Evolutionary conservation across 2,329 filamentous ascomycete genomes (phyloP).

Genomic region (Dothideomycetes sp.): DNA sequence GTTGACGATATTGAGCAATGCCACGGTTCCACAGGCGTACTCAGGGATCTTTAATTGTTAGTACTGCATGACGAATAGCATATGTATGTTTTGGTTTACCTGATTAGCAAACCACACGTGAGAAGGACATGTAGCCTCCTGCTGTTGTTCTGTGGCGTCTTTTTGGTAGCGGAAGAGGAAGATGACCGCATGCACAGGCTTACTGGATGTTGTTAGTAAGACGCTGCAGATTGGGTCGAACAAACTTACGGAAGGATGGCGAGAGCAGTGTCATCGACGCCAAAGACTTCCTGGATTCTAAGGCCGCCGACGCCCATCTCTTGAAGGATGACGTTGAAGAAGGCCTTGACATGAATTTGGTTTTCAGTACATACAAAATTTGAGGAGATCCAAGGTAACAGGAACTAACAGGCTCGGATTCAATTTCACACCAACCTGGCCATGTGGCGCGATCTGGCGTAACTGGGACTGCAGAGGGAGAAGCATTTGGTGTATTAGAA

Average conservation of each 20-base stretch:
- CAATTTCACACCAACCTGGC: slow-evolving; percentile 72
- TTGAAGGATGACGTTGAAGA: slow-evolving; percentile 72
- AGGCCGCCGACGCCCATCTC: slow-evolving; percentile 68
- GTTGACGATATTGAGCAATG: slow-evolving; percentile 87
- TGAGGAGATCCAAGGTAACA: not conserved
- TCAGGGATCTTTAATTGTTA: slow-evolving; percentile 51
- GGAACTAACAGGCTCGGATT: slow-evolving; percentile 69
- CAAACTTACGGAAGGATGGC: slow-evolving; percentile 50
- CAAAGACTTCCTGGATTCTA: slow-evolving; percentile 67
- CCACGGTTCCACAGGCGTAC: slow-evolving; percentile 87
- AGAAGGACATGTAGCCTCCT: slow-evolving; percentile 46
- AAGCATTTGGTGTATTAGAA: slow-evolving; percentile 19
- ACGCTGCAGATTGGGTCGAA: not conserved
- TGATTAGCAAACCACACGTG: slow-evolving; percentile 93
- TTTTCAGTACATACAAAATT: not conserved
- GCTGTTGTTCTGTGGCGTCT: slow-evolving; percentile 40
- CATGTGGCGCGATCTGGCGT: slow-evolving; percentile 50
- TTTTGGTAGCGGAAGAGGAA: slow-evolving; percentile 69
- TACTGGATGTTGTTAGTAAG: slow-evolving; percentile 38
- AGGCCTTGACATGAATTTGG: slow-evolving; percentile 4
- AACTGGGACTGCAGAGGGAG: slow-evolving; percentile 38
- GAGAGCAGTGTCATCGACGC: slow-evolving; percentile 58
- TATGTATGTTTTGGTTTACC: slow-evolving; percentile 34
- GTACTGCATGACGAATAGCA: not conserved
- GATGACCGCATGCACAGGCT: slow-evolving; percentile 75